Base-by-base conservation (phyloP, 495 filamentous ascomycete genomes). In the Podospora bellae-mahoneyi region DNA sequence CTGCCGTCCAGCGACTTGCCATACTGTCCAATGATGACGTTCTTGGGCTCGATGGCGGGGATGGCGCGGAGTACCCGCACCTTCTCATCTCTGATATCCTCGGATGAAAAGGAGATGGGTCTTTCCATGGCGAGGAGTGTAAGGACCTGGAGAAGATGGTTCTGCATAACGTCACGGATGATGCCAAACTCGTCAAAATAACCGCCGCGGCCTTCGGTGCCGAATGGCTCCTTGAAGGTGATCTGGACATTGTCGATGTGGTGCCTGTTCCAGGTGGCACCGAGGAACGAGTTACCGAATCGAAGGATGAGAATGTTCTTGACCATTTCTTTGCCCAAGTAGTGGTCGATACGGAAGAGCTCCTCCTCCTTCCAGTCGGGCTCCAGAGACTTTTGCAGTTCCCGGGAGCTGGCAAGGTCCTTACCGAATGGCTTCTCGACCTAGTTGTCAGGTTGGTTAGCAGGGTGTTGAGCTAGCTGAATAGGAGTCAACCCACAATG, bases 121-220 rank as follows among this genome's bases (percentile, higher is more conserved):
- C 96, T 87, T 83, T 99, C 96, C 96, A 99, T 99, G 62, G 95
- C 93, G 60, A 99, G 87, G 64, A 99, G 84, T 15, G 96, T 98
- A 76, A 99, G 83, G 1, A 99, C 93, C 80, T 99, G 96, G 57
- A 98, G 88, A 71, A 99, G 80, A 82, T 99, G 92, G 83, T 96
- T 96, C 78, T 96, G 92, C 92, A 96, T 96, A 71, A 99, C 96
- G 83, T 99, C 96, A 78, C 96, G 93, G 75, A 99, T 94, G 77
- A 99, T 99, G 72, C 96, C 96, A 75, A 99, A 99, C 81, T 99
- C 96, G 75, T 99, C 96, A 77, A 99, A 99, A 83, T 99, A 99
- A 64, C 96, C 96, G 63, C 96, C 96, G 78, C 96, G 91, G 34
- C 96, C 95, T 80, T 99, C 96, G n/a, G 96, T 99, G 70, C 96